phyloP scores from a whole-genome alignment of 164 flowering plant species.

The Litsea cubeba region DNA sequence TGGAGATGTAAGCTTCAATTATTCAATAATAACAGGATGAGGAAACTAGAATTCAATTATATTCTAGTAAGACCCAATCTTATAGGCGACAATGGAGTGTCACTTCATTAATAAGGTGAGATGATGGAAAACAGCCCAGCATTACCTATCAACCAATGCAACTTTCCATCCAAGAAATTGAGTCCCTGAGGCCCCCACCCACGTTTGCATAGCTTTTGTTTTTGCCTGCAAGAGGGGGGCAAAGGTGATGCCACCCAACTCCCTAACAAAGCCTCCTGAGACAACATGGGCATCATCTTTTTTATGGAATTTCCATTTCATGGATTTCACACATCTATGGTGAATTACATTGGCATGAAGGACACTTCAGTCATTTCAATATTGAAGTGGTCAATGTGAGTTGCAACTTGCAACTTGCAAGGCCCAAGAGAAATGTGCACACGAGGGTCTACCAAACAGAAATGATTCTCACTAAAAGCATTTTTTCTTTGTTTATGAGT shows the following conservation, averaged over 20 bases:
- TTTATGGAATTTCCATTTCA: too few relatives aligned
- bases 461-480: background rate
- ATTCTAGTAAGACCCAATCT: too few relatives aligned
- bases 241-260: background rate
- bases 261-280: background rate
- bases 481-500: background rate
- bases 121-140: background rate
- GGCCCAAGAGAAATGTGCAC: background rate
- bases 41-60: too few relatives aligned
- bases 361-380: too few relatives aligned
- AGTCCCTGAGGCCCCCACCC: background rate
- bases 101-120: background rate
- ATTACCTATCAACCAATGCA: background rate
- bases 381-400: too few relatives aligned
- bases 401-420: background rate
- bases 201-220: background rate
- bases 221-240: conserved; percentile 1
- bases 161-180: background rate
- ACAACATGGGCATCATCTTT: too few relatives aligned
- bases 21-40: too few relatives aligned
- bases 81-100: background rate
- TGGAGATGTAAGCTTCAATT: too few relatives aligned
- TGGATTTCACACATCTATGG: too few relatives aligned
- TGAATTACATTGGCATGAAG: too few relatives aligned
- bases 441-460: background rate